Evolutionary conservation across 345 rosid species (phyloP), one percentile per base, ranked within the genome.

Genomic region (Cardamine chenopodiifolia): DNA sequence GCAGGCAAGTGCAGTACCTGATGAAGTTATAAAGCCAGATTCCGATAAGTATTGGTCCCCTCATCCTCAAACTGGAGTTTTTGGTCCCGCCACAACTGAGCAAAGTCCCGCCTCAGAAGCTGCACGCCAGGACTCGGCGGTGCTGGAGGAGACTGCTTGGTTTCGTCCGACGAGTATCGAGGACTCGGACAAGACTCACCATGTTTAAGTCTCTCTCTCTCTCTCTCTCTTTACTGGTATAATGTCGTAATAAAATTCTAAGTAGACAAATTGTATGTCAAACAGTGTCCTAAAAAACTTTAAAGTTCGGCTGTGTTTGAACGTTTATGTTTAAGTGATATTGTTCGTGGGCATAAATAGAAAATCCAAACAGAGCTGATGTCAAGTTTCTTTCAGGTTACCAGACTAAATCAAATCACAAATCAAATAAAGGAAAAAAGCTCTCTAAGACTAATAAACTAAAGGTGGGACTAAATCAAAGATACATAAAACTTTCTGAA

Each of bases 1-100:
- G 29, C 84, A 40, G 6, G 82, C 96, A 15, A 68, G 68, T 62
- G 70, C 73, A 64, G 94, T 91, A 19, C 89, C 93, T 18, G 98
- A 93, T 35, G 84, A 91, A 50, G 81, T 91, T 70, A 87, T 93
- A 45, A 61, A 80, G 76, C 85, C 89, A 17, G 72, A 81, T 42
- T 82, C 97, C 6, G 88, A 89, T 28, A 82, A 93, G 73, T 93
- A 93, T 67, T 93, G 98, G 97, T 91, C 89, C n/a, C 98, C 98
- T 4, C 89, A 93, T 69, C 98, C 98, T 2, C 83, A 82, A 70
- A 93, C 98, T 0, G 98, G 97, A 55, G 92, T 93, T 55, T 93
- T 93, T 26, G 96, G 97, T 17, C 98, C 98, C 3, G 84, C 86
- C 20, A 29, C 71, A 1, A 7, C 83, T 0, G 88, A 82, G 20